Evolutionary conservation across 192 early-diverging fungal species (phyloP).

Genomic region (Phycomyces blakesleeanus): DNA sequence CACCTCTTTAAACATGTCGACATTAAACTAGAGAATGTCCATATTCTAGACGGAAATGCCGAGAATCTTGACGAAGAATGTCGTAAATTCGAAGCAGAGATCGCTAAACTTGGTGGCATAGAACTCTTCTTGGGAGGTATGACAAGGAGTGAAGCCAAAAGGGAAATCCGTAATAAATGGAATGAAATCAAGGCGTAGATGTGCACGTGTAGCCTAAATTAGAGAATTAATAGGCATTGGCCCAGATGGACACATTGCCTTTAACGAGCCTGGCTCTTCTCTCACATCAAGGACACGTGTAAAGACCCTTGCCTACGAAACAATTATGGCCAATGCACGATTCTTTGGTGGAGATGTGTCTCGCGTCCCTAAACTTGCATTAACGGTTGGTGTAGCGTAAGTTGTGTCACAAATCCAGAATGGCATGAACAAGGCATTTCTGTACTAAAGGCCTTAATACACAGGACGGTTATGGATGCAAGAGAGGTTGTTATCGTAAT

Average conservation of each 20-base stretch:
- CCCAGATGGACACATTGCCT: slow-evolving; percentile 89
- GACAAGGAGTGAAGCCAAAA: background rate
- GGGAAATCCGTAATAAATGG: background rate
- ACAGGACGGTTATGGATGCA: slow-evolving; percentile 82
- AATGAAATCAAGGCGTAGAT: background rate
- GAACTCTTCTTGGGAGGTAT: slow-evolving; percentile 82
- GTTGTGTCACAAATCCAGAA: slow-evolving; percentile 15
- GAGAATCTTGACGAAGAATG: slow-evolving; percentile 79
- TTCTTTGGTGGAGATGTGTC: slow-evolving; percentile 82
- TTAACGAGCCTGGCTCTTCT: slow-evolving; percentile 88
- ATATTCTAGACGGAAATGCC: slow-evolving; percentile 85
- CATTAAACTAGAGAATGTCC: slow-evolving; percentile 75
- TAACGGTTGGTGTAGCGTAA: slow-evolving; percentile 81
- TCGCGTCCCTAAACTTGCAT: slow-evolving; percentile 82
- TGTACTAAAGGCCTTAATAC: background rate
- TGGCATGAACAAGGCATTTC: background rate
- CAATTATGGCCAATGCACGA: slow-evolving; percentile 82
- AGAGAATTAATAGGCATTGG: slow-evolving; percentile 52
- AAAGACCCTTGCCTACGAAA: slow-evolving; percentile 87
- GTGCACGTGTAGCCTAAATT: background rate
- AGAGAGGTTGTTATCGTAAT: slow-evolving; percentile 83
- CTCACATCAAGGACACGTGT: slow-evolving; percentile 77
- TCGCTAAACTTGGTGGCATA: slow-evolving; percentile 74
- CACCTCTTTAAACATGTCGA: slow-evolving; percentile 87
- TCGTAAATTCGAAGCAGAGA: slow-evolving; percentile 75